Evolutionary conservation across 495 filamentous ascomycete genomes (phyloP).

Genomic region (Xanthoparmelia taractica): DNA sequence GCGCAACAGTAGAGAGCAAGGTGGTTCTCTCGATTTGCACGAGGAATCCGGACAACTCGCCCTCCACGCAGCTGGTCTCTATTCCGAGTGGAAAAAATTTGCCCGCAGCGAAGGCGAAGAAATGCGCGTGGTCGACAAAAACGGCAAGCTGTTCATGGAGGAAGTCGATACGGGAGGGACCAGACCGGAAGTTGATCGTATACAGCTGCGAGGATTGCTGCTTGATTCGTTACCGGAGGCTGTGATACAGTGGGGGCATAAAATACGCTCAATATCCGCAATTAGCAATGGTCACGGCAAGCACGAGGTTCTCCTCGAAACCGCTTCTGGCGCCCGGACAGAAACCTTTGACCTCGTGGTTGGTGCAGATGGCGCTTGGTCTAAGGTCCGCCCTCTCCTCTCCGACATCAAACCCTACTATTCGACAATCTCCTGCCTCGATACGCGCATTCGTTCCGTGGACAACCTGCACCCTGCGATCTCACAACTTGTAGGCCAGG

Average conservation of each 20-base stretch:
- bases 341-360: conserved; percentile 40
- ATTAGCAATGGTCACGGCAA: conserved; percentile 27
- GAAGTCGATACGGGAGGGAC: conserved; percentile 22
- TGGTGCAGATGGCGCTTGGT: conserved; percentile 42
- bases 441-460: conserved; percentile 30
- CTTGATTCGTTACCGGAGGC: conserved; percentile 27
- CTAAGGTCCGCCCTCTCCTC: conserved; percentile 38
- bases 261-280: conserved; percentile 27
- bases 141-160: conserved; percentile 25
- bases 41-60: conserved; percentile 42
- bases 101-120: conserved; percentile 11
- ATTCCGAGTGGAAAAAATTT: conserved; percentile 34
- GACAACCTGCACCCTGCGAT: conserved; percentile 30
- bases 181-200: conserved; percentile 33
- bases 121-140: conserved; percentile 28
- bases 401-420: conserved; percentile 43
- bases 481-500: conserved; percentile 35
- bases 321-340: conserved; percentile 19
- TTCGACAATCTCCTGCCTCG: conserved; percentile 37
- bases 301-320: conserved; percentile 23
- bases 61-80: conserved; percentile 43
- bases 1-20: conserved; percentile 36
- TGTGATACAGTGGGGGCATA: conserved; percentile 27
- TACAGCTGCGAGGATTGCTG: conserved; percentile 26
- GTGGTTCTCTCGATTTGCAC: conserved; percentile 52